Evolutionary conservation across 2,329 filamentous ascomycete species (phyloP).

Genomic region (Cordyceps farinosa): DNA sequence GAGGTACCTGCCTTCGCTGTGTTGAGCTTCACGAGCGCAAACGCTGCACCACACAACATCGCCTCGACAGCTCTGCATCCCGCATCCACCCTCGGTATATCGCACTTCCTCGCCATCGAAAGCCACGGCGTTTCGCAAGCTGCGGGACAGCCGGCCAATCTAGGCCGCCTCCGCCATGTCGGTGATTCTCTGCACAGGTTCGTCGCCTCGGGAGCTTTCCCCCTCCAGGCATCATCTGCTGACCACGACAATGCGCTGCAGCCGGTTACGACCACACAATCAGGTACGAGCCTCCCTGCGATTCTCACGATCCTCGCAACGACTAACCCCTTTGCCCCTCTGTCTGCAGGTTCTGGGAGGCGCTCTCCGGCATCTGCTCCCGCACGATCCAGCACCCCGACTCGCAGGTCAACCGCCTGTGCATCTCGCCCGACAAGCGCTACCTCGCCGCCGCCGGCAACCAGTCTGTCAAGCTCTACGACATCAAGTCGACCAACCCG

Average conservation of each 20-base stretch:
- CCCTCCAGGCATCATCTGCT: constrained; percentile 1
- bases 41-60: constrained; percentile 4
- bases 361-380: constrained; percentile 93
- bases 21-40: constrained; percentile 1
- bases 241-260: constrained; percentile 25
- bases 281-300: constrained; percentile 31
- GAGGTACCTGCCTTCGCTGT: not conserved
- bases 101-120: not conserved
- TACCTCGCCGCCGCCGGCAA: constrained; percentile 80
- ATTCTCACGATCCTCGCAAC: not conserved
- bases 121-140: not conserved
- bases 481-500: constrained; percentile 97
- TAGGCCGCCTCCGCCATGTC: constrained; percentile 43
- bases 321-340: not conserved
- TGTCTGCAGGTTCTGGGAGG: constrained; percentile 86
- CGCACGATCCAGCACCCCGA: constrained; percentile 97
- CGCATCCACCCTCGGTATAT: not conserved
- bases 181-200: constrained; percentile 61
- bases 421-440: constrained; percentile 96
- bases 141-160: not conserved
- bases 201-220: constrained; percentile 26
- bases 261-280: constrained; percentile 63
- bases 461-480: constrained; percentile 92
- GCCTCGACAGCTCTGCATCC: not conserved
- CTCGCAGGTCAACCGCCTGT: constrained; percentile 96